Conservation (phyloP, 805 yeast genomes). For the Saturnispora gosingensis region DNA sequence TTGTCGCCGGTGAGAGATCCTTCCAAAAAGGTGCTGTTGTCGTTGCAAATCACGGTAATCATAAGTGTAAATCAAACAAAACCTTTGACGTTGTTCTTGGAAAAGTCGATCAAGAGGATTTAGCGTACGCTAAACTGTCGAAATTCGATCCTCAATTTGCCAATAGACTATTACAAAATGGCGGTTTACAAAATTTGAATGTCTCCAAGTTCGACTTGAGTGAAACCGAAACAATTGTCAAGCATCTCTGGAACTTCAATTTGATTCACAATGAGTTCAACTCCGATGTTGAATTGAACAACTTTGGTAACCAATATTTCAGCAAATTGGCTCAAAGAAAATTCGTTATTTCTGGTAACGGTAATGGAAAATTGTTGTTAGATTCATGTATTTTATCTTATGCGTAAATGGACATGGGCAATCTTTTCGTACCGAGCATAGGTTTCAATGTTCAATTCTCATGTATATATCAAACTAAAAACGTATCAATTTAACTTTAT, state of each 20-base stretch:
- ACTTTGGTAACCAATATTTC: slow-evolving; percentile 13
- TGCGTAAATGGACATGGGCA: slow-evolving; percentile 13
- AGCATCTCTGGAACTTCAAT: slow-evolving; percentile 34
- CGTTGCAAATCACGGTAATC: slow-evolving; percentile 50
- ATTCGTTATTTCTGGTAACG: slow-evolving; percentile 52
- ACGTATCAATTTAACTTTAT: neutral
- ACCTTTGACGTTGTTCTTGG: slow-evolving; percentile 45
- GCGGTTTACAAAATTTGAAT: slow-evolving; percentile 25
- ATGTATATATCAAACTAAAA: neutral
- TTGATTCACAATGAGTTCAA: slow-evolving; percentile 28
- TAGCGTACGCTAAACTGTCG: slow-evolving; percentile 56
- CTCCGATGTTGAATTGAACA: slow-evolving; percentile 19
- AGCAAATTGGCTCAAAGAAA: slow-evolving; percentile 37
- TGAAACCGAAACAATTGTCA: slow-evolving; percentile 36
- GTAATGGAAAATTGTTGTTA: slow-evolving; percentile 49
- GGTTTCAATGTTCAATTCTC: neutral
- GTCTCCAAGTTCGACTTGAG: slow-evolving; percentile 36
- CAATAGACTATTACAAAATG: slow-evolving; percentile 30
- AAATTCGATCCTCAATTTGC: slow-evolving; percentile 51
- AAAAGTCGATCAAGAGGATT: slow-evolving; percentile 35
- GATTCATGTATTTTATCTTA: slow-evolving; percentile 32
- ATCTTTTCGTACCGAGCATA: neutral
- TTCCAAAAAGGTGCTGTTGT: slow-evolving; percentile 60
- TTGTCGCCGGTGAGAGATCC: slow-evolving; percentile 40
- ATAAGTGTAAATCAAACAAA: slow-evolving; percentile 45